These are phyloP conservation scores for Rhodofomes roseus DNA, from an alignment of 1,284 basidiomycete genomes.

Conservation along the genomic window DNA sequence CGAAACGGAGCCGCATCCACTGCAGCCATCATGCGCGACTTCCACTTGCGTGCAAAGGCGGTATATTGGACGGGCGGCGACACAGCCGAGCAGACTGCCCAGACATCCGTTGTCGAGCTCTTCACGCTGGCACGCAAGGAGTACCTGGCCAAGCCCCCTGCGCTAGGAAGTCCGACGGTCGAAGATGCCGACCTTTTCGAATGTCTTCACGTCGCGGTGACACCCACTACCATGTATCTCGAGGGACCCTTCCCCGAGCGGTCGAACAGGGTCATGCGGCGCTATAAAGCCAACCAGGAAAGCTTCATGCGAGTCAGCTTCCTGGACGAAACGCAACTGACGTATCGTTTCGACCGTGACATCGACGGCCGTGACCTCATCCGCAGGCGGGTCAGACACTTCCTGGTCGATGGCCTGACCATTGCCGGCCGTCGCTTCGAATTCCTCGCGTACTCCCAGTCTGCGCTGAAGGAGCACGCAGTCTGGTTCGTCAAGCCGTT, in stretches of 20 bases:
- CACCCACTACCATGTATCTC: slow-evolving; percentile 54
- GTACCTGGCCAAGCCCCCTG: slow-evolving; percentile 19
- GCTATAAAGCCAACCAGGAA: slow-evolving; percentile 44
- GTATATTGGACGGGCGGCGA: slow-evolving; percentile 25
- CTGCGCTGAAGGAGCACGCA: slow-evolving; percentile 48
- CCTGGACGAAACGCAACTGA: slow-evolving; percentile 49
- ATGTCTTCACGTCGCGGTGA: slow-evolving; percentile 52
- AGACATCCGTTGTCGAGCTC: slow-evolving; percentile 5
- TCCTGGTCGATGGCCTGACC: slow-evolving; percentile 41
- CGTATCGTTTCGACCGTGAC: slow-evolving; percentile 48
- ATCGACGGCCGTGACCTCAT: slow-evolving; percentile 47
- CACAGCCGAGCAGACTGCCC: neutral
- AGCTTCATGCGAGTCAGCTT: slow-evolving; percentile 65
- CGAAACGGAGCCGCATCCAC: slow-evolving; percentile 33
- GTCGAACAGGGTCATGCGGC: slow-evolving; percentile 61
- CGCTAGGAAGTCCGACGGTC: neutral
- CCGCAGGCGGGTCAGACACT: slow-evolving; percentile 35
- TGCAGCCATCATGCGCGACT: slow-evolving; percentile 40
- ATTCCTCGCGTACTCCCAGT: slow-evolving; percentile 57
- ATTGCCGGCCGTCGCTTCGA: slow-evolving; percentile 49
- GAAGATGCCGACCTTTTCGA: slow-evolving; percentile 39
- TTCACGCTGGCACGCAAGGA: slow-evolving; percentile 10
- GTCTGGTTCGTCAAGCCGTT: slow-evolving; percentile 62
- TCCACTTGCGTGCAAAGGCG: slow-evolving; percentile 30
- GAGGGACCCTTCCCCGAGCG: slow-evolving; percentile 63